Evolutionary conservation across 805 yeast genomes (phyloP).

Genomic region (Yarrowia alimentaria): DNA sequence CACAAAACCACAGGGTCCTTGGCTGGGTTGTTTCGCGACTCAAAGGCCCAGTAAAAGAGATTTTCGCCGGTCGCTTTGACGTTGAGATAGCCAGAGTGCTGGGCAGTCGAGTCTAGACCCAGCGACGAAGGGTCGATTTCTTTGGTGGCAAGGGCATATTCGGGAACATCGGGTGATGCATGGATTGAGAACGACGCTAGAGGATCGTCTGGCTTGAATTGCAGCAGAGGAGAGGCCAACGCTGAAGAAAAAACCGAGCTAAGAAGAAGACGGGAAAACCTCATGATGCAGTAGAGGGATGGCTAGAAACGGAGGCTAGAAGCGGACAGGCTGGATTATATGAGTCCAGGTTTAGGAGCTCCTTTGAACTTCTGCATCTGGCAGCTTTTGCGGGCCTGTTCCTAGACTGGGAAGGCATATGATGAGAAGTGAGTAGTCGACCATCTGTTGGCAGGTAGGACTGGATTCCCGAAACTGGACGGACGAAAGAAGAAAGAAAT

Average conservation of each 20-base stretch:
- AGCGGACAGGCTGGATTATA: too few relatives aligned
- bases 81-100: constrained; percentile 79
- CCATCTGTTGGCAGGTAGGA: too few relatives aligned
- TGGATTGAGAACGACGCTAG: not conserved
- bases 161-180: constrained; percentile 4
- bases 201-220: not conserved
- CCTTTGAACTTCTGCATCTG: too few relatives aligned
- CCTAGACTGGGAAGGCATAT: too few relatives aligned
- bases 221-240: constrained; percentile 19
- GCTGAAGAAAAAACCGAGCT: constrained; percentile 12
- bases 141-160: constrained; percentile 9
- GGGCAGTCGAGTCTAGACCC: constrained; percentile 73
- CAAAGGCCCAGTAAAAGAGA: constrained; percentile 76
- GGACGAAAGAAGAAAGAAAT: too few relatives aligned
- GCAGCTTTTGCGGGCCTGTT: too few relatives aligned
- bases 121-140: constrained; percentile 42
- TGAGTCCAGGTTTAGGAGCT: too few relatives aligned
- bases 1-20: constrained; percentile 77
- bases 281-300: constrained; percentile 13
- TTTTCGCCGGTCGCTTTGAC: constrained; percentile 74
- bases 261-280: constrained; percentile 15
- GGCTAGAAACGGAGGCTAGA: too few relatives aligned
- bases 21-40: constrained; percentile 74
- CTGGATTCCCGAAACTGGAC: too few relatives aligned
- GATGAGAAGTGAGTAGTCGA: too few relatives aligned